Evolutionary conservation across 2,329 filamentous ascomycete species (phyloP), one percentile per base, ranked within the genome.

Genomic region (Hortaea werneckii): DNA sequence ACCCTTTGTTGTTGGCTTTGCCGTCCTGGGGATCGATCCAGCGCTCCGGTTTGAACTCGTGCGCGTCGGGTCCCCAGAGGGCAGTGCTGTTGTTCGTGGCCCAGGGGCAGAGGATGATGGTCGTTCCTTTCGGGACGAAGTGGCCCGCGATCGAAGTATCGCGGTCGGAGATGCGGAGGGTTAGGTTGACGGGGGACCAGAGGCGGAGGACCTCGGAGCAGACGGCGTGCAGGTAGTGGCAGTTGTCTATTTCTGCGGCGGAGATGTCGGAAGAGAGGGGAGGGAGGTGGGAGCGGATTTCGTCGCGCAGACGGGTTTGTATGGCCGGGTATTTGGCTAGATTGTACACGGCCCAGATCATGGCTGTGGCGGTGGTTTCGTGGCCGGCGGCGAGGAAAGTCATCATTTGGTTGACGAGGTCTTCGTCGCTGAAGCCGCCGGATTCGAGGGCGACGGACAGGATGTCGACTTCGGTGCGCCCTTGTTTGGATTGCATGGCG

Each of bases 361-460:
- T 62, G 12, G 74, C 67, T 8, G 56, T 58, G 9, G 76, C 73
- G 6, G 76, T 78, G 0, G 76, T 79, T 62, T 79, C 76, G 51
- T 79, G 71, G 38, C 70, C 72, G 0, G 87, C 87, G 0, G 83
- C 83, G 5, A 94, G 76, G 68, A 94, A 92, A 0, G 86, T 94
- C 85, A 94, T 92, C 61, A 92, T 77, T 66, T 94, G 87, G 62
- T 92, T 84, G 32, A 87, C 78, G n/a, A 94, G 76, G 49, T 87
- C 80, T 41, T 87, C 83, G 50, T 92, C 85, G 9, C 69, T 76
- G 65, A 94, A 92, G 5, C 73, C 79, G 40, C 84, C 85, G 35
- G 80, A 87, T 60, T 82, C 77, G 41, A 94, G 70, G 11, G 87
- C 87, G 0, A 90, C 83, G 1, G 83, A 87, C 30, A 94, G 71